phyloP scores from a whole-genome alignment of 495 filamentous ascomycete genomes.

The Penicillium dipodomyicola region DNA sequence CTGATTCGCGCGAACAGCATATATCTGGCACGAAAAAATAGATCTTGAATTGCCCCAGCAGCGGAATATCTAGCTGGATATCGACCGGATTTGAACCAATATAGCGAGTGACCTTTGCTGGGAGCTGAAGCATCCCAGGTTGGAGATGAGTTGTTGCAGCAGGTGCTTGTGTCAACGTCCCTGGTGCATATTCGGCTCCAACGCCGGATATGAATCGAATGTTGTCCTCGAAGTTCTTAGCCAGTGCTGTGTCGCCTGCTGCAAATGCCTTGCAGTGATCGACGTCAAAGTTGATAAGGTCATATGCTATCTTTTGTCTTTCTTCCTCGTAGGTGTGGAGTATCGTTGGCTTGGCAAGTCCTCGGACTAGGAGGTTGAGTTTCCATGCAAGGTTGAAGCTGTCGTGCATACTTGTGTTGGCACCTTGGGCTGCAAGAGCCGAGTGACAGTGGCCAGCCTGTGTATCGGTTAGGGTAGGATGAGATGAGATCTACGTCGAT shows the following conservation, averaged over 20 bases:
- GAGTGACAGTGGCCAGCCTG: conserved; percentile 69
- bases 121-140: conserved; percentile 59
- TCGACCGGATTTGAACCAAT: conserved; percentile 70
- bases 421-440: conserved; percentile 86
- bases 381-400: conserved; percentile 83
- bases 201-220: conserved; percentile 66
- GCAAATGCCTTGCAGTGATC: conserved; percentile 58
- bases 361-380: conserved; percentile 64
- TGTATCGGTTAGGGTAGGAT: background rate
- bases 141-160: conserved; percentile 25
- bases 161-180: conserved; percentile 51
- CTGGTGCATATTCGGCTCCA: conserved; percentile 60
- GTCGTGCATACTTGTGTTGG: conserved; percentile 84
- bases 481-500: background rate
- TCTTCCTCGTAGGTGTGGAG: conserved; percentile 75
- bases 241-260: conserved; percentile 55
- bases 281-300: conserved; percentile 69
- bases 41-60: conserved; percentile 66
- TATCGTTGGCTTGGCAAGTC: conserved; percentile 54
- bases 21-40: conserved; percentile 62
- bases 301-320: conserved; percentile 67
- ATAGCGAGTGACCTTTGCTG: conserved; percentile 63
- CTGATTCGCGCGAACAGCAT: conserved; percentile 48
- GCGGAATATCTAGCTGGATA: conserved; percentile 68
- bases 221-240: conserved; percentile 62